Percentiles rank a stretch among this genome's conserved stretches.
These are phyloP conservation scores for Populus euphratica DNA, from an alignment of 345 rosid genomes.

Conservation along the genomic window DNA sequence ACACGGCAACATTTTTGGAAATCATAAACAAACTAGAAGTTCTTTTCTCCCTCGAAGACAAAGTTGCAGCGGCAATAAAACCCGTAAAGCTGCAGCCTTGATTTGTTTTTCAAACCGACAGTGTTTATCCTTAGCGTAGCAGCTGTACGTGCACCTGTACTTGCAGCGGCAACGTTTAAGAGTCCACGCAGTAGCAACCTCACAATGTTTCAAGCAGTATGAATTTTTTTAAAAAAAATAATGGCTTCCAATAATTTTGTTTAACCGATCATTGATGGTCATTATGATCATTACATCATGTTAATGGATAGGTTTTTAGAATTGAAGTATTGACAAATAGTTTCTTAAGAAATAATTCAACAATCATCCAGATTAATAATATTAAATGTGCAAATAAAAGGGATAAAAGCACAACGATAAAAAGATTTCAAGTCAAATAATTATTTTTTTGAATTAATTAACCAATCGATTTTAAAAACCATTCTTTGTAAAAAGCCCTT, in stretches of 20 bases:
- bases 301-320: rapidly evolving
- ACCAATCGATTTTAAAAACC: neutral
- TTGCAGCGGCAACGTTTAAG: neutral
- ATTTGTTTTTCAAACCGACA: no score
- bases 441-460: neutral
- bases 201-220: neutral
- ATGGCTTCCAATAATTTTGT: neutral
- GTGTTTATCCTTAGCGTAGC: no score
- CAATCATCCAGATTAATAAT: no score
- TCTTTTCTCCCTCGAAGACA: no score
- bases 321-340: neutral
- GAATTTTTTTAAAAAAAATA: no score
- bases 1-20: no score
- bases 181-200: neutral
- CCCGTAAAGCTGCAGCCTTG: no score
- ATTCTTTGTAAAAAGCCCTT: neutral
- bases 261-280: neutral
- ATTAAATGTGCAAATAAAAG: no score
- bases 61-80: no score
- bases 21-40: no score
- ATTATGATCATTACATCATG: neutral
- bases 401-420: no score
- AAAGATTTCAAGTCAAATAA: neutral
- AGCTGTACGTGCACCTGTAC: neutral
- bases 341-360: no score